phyloP scores from a whole-genome alignment of 108 stramenopile species.

The Nitzschia sp. region DNA sequence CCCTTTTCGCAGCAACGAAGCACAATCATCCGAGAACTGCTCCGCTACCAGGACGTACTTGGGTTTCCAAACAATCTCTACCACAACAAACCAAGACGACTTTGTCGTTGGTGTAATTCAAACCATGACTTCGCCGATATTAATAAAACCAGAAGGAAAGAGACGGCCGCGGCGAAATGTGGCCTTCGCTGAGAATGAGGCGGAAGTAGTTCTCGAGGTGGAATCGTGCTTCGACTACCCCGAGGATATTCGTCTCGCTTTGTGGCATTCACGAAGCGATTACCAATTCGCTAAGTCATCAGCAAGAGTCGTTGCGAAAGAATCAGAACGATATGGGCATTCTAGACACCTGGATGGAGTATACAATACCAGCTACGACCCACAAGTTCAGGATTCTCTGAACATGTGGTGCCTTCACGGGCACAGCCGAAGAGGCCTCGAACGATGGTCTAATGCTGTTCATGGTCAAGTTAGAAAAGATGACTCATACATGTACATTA shows the following conservation, averaged over 20 bases:
- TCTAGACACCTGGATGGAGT: conserved; percentile 23
- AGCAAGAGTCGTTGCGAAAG: conserved; percentile 25
- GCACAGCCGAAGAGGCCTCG: conserved; percentile 40
- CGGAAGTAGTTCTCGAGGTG: conserved; percentile 13
- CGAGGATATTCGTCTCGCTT: neutral
- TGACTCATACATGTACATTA: conserved; percentile 24
- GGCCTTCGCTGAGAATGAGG: conserved; percentile 2
- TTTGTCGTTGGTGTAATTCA: no score
- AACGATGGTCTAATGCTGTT: conserved; percentile 33
- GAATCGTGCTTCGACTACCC: conserved; percentile 17
- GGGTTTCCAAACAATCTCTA: no score
- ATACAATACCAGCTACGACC: conserved; percentile 7
- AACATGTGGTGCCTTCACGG: conserved; percentile 42
- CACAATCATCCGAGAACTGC: no score
- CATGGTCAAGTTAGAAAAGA: conserved; percentile 31
- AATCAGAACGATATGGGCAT: conserved; percentile 33
- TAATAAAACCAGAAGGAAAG: conserved; percentile 1
- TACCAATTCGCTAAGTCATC: conserved; percentile 20
- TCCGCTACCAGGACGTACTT: no score
- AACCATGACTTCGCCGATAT: conserved; percentile 3
- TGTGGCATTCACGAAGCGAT: conserved; percentile 30
- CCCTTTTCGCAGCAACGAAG: no score
- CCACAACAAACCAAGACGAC: no score
- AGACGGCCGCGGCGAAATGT: conserved; percentile 15
- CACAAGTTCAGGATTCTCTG: conserved; percentile 28